Conservation (phyloP, 2,329 filamentous ascomycete species). For the Claviceps paspali region DNA sequence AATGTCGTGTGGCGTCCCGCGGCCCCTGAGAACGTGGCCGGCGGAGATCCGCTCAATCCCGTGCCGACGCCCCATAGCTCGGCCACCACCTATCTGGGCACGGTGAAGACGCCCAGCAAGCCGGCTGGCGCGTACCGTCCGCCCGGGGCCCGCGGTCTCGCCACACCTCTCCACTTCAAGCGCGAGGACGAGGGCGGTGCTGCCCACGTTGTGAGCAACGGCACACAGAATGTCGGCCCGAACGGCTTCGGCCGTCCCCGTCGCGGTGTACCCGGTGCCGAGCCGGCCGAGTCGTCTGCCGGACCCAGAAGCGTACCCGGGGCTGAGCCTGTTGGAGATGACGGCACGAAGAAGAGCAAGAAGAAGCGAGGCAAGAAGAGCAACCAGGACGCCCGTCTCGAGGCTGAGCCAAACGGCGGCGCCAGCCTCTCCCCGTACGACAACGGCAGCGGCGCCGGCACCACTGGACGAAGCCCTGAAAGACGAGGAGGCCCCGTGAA, state of each 20-base stretch:
- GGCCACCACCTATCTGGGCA: constrained; percentile 66
- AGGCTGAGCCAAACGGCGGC: constrained; percentile 28
- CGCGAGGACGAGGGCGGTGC: constrained; percentile 93
- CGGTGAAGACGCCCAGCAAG: constrained; percentile 88
- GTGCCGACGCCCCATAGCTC: constrained; percentile 70
- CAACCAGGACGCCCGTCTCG: constrained; percentile 55
- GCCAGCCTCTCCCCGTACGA: constrained; percentile 30
- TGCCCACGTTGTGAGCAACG: constrained; percentile 69
- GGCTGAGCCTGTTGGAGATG: constrained; percentile 47
- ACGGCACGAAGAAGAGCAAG: constrained; percentile 82
- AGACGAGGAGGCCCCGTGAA: constrained; percentile 38
- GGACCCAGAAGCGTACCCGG: constrained; percentile 53
- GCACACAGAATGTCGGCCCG: constrained; percentile 49
- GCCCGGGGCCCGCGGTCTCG: constrained; percentile 76
- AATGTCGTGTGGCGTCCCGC: constrained; percentile 79
- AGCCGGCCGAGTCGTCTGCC: constrained; percentile 51
- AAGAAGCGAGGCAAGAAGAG: constrained; percentile 92
- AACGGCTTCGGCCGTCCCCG: constrained; percentile 70
- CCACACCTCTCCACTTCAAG: constrained; percentile 88
- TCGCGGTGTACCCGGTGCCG: constrained; percentile 76
- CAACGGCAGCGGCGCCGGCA: constrained; percentile 16
- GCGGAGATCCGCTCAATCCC: constrained; percentile 56
- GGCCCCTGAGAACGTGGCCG: constrained; percentile 38
- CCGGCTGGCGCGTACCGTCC: constrained; percentile 94
- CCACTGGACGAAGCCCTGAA: constrained; percentile 47